Percentiles rank a stretch among this genome's conserved stretches.
phyloP scores from a whole-genome alignment of 164 flowering plant species.

The Nymphaea colorata region DNA sequence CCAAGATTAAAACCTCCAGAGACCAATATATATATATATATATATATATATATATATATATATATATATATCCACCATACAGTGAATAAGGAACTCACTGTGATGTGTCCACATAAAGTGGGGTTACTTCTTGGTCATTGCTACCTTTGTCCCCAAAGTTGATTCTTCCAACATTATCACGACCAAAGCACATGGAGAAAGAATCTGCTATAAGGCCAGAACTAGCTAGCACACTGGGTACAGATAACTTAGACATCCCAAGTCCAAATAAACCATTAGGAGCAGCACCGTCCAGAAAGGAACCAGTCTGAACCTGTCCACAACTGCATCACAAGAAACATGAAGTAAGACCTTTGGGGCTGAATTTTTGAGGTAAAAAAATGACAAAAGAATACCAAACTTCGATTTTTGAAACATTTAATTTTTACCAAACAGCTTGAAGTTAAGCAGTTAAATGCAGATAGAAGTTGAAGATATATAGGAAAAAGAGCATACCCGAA shows the following conservation, averaged over 20 bases:
- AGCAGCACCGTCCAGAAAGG: constrained; percentile 61
- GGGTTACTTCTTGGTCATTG: constrained; percentile 58
- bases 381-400: background rate
- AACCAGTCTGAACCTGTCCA: constrained; percentile 72
- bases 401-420: background rate
- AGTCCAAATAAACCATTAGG: constrained; percentile 90
- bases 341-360: background rate
- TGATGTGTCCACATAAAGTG: constrained; percentile 29
- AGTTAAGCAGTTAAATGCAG: background rate
- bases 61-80: background rate
- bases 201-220: constrained; percentile 52
- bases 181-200: constrained; percentile 89
- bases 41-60: background rate
- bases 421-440: background rate
- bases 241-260: constrained; percentile 51
- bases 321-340: constrained; percentile 36
- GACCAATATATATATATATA: too few relatives aligned
- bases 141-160: constrained; percentile 82
- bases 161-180: constrained; percentile 69
- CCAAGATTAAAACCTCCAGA: background rate
- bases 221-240: constrained; percentile 80
- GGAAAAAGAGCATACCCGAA: constrained; percentile 49
- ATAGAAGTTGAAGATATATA: background rate
- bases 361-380: background rate
- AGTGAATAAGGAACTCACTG: constrained; percentile 33